These are phyloP conservation scores for Suillus weaverae DNA, from an alignment of 768 basidiomycete species.

Conservation along the genomic window DNA sequence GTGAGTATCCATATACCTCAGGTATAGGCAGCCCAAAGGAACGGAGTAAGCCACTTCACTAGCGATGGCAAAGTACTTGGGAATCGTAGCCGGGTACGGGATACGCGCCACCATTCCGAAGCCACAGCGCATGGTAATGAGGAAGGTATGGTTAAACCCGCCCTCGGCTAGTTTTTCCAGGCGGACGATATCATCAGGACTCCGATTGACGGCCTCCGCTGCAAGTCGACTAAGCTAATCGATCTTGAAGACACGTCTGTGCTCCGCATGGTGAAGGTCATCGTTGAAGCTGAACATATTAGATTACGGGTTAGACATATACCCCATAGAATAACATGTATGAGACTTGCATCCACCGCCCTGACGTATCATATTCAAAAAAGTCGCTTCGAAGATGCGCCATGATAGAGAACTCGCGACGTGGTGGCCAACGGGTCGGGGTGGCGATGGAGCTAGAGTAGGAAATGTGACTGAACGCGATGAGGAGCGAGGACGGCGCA, in stretches of 20 bases:
- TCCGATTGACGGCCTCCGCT: constrained; percentile 41
- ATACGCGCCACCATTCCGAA: constrained; percentile 20
- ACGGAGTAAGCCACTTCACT: constrained; percentile 32
- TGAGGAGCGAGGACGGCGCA: neutral
- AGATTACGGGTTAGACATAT: constrained; percentile 30
- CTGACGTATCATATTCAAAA: constrained; percentile 45
- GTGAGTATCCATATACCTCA: constrained; percentile 33
- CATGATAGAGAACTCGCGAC: constrained; percentile 21
- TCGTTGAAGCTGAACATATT: constrained; percentile 39
- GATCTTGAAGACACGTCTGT: constrained; percentile 42
- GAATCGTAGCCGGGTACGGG: constrained; percentile 17
- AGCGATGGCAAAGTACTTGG: constrained; percentile 29
- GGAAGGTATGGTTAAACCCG: constrained; percentile 32
- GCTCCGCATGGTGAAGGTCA: constrained; percentile 48
- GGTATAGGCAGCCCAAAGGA: constrained; percentile 31
- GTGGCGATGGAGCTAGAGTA: neutral
- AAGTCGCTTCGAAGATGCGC: constrained; percentile 33
- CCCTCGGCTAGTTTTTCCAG: constrained; percentile 45
- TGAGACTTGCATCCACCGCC: constrained; percentile 44
- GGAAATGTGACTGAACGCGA: neutral
- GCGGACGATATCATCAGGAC: constrained; percentile 36
- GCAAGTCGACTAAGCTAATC: constrained; percentile 44
- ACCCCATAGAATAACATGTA: constrained; percentile 27
- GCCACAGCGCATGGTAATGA: constrained; percentile 27
- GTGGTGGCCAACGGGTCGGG: neutral